phyloP scores from a whole-genome alignment of 768 basidiomycete genomes.

The Auriscalpium microsporum region DNA sequence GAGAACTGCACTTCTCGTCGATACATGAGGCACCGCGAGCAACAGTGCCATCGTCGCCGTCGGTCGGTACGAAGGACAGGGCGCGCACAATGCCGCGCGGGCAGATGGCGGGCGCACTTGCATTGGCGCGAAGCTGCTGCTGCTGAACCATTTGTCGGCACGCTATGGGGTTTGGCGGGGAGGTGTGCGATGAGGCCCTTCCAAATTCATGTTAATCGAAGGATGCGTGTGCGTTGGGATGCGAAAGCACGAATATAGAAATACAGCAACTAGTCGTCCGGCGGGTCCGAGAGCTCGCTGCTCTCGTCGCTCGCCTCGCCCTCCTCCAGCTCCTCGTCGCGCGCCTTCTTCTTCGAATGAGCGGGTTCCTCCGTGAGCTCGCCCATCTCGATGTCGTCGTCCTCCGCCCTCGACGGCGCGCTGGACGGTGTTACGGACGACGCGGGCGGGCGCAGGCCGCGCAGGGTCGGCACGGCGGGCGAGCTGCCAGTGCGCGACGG shows the following conservation, averaged over 20 bases:
- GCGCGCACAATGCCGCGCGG: conserved; percentile 63
- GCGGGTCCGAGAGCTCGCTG: conserved; percentile 69
- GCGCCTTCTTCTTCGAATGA: conserved; percentile 40
- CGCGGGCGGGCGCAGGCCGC: conserved; percentile 1
- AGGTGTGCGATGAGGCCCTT: conserved; percentile 63
- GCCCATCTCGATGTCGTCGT: conserved; percentile 86
- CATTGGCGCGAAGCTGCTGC: conserved; percentile 50
- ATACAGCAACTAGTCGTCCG: conserved; percentile 34
- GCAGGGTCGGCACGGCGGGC: conserved; percentile 7
- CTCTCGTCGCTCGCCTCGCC: conserved; percentile 80
- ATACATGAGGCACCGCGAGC: no score
- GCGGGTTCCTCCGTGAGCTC: conserved; percentile 71
- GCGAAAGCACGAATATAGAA: no score
- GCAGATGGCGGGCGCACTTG: conserved; percentile 80
- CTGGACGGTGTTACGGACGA: conserved; percentile 12
- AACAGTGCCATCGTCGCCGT: no score
- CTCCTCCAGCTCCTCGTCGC: conserved; percentile 72
- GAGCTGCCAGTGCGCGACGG: conserved; percentile 27
- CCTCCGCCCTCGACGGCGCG: conserved; percentile 17
- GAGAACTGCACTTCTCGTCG: no score
- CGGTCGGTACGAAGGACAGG: no score
- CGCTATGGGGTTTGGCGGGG: conserved; percentile 58
- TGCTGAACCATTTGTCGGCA: conserved; percentile 82
- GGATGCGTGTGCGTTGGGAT: no score
- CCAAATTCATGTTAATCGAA: conserved; percentile 8